Percentiles rank a stretch among this genome's conserved stretches.
These are phyloP conservation scores for Apiotrichum veenhuisii DNA, from an alignment of 1,284 basidiomycete species.

Conservation along the genomic window DNA sequence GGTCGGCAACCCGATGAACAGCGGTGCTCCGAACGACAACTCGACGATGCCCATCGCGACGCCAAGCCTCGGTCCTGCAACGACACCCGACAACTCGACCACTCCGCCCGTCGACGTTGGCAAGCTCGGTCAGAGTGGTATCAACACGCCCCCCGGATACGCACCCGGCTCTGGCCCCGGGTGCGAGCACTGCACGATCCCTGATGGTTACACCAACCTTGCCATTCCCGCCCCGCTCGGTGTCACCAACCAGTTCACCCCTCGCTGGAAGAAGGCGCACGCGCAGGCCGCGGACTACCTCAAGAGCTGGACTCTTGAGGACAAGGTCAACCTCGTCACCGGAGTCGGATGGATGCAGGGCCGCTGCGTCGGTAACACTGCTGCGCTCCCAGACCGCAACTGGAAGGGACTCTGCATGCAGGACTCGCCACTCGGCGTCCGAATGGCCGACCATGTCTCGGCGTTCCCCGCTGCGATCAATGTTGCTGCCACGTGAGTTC, in stretches of 20 bases:
- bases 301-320: constrained; percentile 49
- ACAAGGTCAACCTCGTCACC: constrained; percentile 52
- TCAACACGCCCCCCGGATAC: too few species aligned
- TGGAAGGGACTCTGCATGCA: constrained; percentile 67
- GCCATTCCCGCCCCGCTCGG: constrained; percentile 19
- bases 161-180: too few species aligned
- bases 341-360: constrained; percentile 49
- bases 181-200: not conserved
- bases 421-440: constrained; percentile 30
- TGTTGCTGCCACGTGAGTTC: constrained; percentile 59
- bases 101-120: too few species aligned
- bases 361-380: constrained; percentile 66
- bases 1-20: too few species aligned
- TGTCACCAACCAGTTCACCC: constrained; percentile 11
- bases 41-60: too few species aligned
- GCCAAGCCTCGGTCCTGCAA: too few species aligned
- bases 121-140: too few species aligned
- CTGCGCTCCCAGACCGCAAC: constrained; percentile 58
- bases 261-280: constrained; percentile 32
- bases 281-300: constrained; percentile 46
- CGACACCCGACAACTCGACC: too few species aligned
- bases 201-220: not conserved
- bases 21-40: too few species aligned
- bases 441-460: constrained; percentile 54
- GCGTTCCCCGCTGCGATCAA: constrained; percentile 72